These are phyloP conservation scores for Saprolegnia parasitica DNA, from an alignment of 352 stramenopile species.

Conservation along the genomic window DNA sequence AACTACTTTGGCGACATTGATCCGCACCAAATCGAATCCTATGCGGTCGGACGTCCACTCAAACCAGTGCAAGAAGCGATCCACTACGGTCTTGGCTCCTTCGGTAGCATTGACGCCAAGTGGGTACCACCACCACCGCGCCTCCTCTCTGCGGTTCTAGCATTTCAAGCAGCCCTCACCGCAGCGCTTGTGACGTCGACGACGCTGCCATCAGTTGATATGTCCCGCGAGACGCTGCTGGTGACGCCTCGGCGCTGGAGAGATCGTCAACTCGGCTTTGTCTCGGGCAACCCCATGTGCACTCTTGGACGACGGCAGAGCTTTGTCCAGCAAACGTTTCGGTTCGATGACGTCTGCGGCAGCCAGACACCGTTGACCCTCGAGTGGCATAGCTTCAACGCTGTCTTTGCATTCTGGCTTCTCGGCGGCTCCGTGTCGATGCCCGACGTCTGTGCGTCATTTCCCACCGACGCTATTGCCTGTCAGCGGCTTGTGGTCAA, in stretches of 20 bases:
- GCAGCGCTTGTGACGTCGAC: not conserved
- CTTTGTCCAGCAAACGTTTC: slow-evolving; percentile 11
- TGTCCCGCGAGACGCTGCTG: not conserved
- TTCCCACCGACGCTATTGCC: not conserved
- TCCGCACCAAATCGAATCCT: not conserved
- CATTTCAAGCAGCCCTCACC: not conserved
- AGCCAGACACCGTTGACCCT: not conserved
- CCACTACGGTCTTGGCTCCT: not conserved
- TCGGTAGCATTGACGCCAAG: not conserved
- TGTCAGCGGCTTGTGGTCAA: not conserved
- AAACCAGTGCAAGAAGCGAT: not conserved
- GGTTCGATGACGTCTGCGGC: not conserved
- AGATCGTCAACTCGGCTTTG: not conserved
- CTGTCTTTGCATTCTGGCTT: not conserved
- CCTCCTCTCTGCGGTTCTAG: not conserved
- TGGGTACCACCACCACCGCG: not conserved
- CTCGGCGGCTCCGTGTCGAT: not conserved
- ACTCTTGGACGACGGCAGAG: not conserved
- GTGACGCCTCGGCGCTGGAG: not conserved
- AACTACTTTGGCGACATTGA: not conserved
- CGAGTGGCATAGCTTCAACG: not conserved
- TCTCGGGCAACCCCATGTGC: slow-evolving; percentile 1
- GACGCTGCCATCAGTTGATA: not conserved
- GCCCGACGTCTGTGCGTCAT: not conserved
- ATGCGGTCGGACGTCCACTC: not conserved